Evolutionary conservation across 2,329 filamentous ascomycete genomes (phyloP).

Genomic region (Lecanicillium sp.): DNA sequence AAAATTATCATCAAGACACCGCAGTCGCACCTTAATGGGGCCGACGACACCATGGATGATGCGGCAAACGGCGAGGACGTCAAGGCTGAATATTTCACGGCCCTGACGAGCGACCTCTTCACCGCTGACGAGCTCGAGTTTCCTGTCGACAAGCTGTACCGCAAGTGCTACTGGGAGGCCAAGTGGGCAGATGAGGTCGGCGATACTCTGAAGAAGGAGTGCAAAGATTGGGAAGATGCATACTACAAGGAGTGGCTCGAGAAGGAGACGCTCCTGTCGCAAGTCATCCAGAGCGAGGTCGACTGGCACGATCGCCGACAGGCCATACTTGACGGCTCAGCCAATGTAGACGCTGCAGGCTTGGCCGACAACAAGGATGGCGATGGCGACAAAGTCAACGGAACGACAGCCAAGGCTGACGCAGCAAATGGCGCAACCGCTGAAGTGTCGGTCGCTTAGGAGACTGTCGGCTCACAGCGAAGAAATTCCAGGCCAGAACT

Average conservation of each 20-base stretch:
- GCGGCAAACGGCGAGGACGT: conserved; percentile 47
- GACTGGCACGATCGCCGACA: conserved; percentile 55
- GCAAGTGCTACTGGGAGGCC: conserved; percentile 62
- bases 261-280: conserved; percentile 72
- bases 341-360: conserved; percentile 34
- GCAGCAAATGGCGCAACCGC: background rate
- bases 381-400: background rate
- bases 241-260: conserved; percentile 69
- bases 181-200: conserved; percentile 65
- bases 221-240: conserved; percentile 56
- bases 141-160: conserved; percentile 51
- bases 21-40: conserved; percentile 48
- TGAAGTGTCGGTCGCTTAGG: background rate
- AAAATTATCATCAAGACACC: conserved; percentile 59
- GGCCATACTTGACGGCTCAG: conserved; percentile 42
- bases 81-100: conserved; percentile 51
- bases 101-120: conserved; percentile 52
- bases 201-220: conserved; percentile 56
- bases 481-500: no score
- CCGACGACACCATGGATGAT: conserved; percentile 47
- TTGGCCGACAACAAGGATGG: conserved; percentile 14
- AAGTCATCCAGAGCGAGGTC: conserved; percentile 59
- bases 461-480: no score
- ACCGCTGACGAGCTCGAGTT: conserved; percentile 56
- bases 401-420: background rate